Evolutionary conservation across 176 grass and related monocot genomes (phyloP).

Genomic region (Oryza longistaminata): DNA sequence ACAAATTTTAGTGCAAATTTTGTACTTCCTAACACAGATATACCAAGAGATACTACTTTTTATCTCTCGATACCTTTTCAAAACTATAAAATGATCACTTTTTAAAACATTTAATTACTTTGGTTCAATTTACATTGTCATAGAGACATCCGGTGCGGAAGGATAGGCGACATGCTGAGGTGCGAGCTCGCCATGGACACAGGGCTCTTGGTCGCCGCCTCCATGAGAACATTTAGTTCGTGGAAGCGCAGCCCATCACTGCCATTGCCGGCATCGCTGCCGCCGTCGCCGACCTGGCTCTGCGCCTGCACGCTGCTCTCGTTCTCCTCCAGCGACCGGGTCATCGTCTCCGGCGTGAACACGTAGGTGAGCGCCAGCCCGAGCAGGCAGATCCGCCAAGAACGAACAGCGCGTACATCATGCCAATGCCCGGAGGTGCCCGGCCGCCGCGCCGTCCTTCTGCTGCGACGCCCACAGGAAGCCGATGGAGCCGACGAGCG

Average conservation of each 20-base stretch:
- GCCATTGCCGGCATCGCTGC: neutral
- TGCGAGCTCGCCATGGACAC: constrained; percentile 42
- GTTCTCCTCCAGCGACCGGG: constrained; percentile 73
- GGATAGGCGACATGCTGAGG: constrained; percentile 40
- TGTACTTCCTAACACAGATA: too few species aligned
- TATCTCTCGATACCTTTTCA: too few species aligned
- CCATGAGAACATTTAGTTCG: too few species aligned
- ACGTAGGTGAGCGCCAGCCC: constrained; percentile 51
- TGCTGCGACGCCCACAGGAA: constrained; percentile 60
- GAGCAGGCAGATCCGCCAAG: constrained; percentile 56
- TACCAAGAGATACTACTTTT: too few species aligned
- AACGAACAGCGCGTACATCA: constrained; percentile 60
- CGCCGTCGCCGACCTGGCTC: neutral
- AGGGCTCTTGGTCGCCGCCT: constrained; percentile 29
- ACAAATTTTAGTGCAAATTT: too few species aligned
- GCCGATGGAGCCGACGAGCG: constrained; percentile 42
- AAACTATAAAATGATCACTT: too few species aligned
- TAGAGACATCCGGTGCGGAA: constrained; percentile 35
- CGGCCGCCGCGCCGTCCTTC: neutral
- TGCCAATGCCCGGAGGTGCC: constrained; percentile 40
- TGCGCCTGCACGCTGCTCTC: constrained; percentile 25
- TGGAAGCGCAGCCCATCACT: neutral
- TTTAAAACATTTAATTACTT: too few species aligned
- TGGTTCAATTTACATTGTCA: neutral
- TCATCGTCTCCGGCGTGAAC: constrained; percentile 68